A percentile compares a stretch with the other conserved stretches of the same genome.
Evolutionary conservation across 768 basidiomycete species (phyloP).

Genomic region (Rhodosporidiobolus odoratus): DNA sequence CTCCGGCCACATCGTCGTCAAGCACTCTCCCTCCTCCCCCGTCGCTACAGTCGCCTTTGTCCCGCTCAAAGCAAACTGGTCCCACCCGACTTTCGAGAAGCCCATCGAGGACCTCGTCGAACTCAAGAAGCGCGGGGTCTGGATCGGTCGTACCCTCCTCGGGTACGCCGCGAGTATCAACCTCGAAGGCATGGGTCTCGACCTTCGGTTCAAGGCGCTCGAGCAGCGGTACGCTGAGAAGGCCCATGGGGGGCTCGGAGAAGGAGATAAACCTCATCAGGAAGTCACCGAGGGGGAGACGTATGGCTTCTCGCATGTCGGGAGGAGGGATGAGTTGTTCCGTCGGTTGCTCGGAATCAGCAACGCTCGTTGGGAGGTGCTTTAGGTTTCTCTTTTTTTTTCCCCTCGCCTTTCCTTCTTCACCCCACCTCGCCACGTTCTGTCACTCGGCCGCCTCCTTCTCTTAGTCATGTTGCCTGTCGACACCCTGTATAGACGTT

Average conservation of each 20-base stretch:
- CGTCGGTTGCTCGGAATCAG: constrained; percentile 47
- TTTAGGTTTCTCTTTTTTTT: constrained; percentile 36
- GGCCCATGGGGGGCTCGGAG: constrained; percentile 32
- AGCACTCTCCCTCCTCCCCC: constrained; percentile 39
- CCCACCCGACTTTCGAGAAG: constrained; percentile 41
- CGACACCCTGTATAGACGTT: too few species aligned
- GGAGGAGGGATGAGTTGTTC: constrained; percentile 48
- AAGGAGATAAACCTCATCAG: constrained; percentile 33
- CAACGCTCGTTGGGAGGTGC: constrained; percentile 47
- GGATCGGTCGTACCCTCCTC: constrained; percentile 47
- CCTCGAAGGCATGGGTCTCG: constrained; percentile 47
- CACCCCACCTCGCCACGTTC: not conserved
- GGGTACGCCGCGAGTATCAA: constrained; percentile 48
- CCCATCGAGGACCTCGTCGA: constrained; percentile 49
- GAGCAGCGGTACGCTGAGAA: constrained; percentile 16
- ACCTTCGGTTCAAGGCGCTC: constrained; percentile 46
- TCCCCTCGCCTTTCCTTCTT: not conserved
- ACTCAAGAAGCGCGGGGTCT: constrained; percentile 48
- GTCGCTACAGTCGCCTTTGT: constrained; percentile 36
- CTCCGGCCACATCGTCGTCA: constrained; percentile 46
- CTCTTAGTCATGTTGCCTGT: too few species aligned
- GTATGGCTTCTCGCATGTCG: constrained; percentile 46
- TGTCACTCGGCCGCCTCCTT: too few species aligned
- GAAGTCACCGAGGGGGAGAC: constrained; percentile 43
- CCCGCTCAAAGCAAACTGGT: constrained; percentile 40